These are phyloP conservation scores for Actinomortierella wolfii DNA, from an alignment of 371 early-diverging fungal genomes.

Conservation along the genomic window DNA sequence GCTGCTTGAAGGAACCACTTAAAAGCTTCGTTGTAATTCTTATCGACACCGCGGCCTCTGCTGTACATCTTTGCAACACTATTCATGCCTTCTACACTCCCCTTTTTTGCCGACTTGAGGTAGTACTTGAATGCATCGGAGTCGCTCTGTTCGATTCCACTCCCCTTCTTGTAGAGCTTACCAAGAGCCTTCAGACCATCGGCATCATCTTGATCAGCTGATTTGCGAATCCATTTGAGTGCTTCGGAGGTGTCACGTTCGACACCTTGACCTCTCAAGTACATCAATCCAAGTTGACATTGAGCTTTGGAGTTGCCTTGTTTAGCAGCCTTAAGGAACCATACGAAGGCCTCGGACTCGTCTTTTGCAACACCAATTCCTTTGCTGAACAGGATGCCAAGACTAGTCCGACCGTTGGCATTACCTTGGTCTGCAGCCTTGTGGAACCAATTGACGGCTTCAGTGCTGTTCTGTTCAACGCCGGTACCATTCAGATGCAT, in stretches of 20 bases:
- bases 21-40: conserved; percentile 68
- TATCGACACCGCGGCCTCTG: conserved; percentile 78
- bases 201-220: conserved; percentile 79
- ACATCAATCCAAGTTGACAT: conserved; percentile 90
- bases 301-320: conserved; percentile 79
- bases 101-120: conserved; percentile 68
- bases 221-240: conserved; percentile 81
- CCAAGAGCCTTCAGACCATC: conserved; percentile 80
- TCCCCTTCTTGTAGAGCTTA: conserved; percentile 84
- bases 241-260: conserved; percentile 64
- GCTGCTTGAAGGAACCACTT: conserved; percentile 76
- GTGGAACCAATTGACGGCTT: conserved; percentile 78
- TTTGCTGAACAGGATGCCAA: conserved; percentile 83
- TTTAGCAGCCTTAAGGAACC: conserved; percentile 68
- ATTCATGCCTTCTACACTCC: too few relatives aligned
- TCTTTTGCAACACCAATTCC: conserved; percentile 74
- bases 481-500: conserved; percentile 92
- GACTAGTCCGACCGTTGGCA: conserved; percentile 72
- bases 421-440: conserved; percentile 66
- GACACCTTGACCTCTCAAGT: conserved; percentile 83
- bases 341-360: conserved; percentile 66
- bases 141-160: conserved; percentile 70
- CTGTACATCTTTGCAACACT: too few relatives aligned
- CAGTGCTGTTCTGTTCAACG: conserved; percentile 62
- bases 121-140: conserved; percentile 75